These are phyloP conservation scores for Haematococcus lacustris DNA, from an alignment of 139 green algal species.

Conservation along the genomic window DNA sequence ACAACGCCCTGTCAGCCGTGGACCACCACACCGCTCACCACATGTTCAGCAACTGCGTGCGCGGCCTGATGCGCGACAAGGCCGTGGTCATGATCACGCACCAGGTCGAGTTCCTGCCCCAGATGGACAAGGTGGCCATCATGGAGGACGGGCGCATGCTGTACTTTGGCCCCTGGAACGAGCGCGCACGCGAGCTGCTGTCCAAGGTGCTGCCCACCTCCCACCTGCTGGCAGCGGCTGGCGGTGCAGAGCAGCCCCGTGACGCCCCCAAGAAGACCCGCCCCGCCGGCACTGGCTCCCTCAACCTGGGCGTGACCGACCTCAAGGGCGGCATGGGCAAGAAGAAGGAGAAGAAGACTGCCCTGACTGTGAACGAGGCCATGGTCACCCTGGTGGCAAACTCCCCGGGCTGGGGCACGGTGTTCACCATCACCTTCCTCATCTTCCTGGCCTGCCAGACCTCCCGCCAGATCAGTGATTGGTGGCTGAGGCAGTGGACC, in stretches of 20 bases:
- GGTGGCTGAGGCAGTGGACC: constrained; percentile 18
- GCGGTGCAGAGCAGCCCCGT: constrained; percentile 28
- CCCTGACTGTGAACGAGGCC: constrained; percentile 18
- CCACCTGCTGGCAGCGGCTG: constrained; percentile 40
- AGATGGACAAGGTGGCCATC: constrained; percentile 28
- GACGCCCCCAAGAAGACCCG: constrained; percentile 26
- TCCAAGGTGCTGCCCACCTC: constrained; percentile 29
- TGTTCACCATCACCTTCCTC: constrained; percentile 31
- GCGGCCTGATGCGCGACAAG: constrained; percentile 44
- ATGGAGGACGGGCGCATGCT: constrained; percentile 38
- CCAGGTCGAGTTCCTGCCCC: constrained; percentile 53
- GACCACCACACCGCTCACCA: constrained; percentile 55
- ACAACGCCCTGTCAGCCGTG: constrained; percentile 51
- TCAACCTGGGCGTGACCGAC: constrained; percentile 1
- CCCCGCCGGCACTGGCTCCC: background rate
- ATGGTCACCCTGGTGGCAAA: constrained; percentile 23
- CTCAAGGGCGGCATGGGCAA: constrained; percentile 18
- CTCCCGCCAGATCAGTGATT: constrained; percentile 40
- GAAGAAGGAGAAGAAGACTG: constrained; percentile 4
- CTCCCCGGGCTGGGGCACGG: constrained; percentile 6
- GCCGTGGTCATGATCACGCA: constrained; percentile 49
- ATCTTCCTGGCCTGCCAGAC: constrained; percentile 46
- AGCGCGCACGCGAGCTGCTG: constrained; percentile 30
- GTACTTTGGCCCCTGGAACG: constrained; percentile 52
- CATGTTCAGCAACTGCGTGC: constrained; percentile 53